Conservation (phyloP, 495 filamentous ascomycete genomes). For the Lepidopterella palustris region DNA sequence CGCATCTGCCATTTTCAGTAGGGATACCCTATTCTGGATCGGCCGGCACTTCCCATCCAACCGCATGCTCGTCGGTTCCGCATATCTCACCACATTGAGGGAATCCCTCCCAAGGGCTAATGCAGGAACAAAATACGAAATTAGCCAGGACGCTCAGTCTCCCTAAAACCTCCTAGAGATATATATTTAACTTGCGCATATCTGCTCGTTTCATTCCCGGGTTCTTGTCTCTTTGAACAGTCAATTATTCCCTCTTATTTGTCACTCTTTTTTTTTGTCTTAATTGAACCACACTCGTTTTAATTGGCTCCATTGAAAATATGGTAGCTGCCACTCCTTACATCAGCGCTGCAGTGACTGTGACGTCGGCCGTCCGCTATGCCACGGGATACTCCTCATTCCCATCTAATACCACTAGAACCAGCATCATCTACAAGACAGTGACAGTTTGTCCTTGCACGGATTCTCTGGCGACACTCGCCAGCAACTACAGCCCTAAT, state of each 20-base stretch:
- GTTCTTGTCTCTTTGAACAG: not conserved
- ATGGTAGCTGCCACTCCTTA: conserved; percentile 28
- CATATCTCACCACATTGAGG: no score
- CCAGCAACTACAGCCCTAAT: conserved; percentile 6
- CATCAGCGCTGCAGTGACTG: conserved; percentile 8
- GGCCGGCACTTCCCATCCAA: no score
- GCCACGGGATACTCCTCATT: not conserved
- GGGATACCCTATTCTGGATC: no score
- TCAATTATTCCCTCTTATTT: not conserved
- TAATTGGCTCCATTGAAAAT: not conserved
- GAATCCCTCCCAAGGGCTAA: no score
- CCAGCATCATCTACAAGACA: not conserved
- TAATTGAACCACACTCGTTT: conserved; percentile 1
- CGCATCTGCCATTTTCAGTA: no score
- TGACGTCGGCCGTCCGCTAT: conserved; percentile 10
- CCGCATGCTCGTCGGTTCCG: no score
- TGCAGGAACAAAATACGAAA: no score
- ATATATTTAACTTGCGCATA: not conserved
- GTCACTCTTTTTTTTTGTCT: not conserved
- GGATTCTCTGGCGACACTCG: not conserved
- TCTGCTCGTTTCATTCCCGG: not conserved
- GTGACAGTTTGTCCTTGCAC: conserved; percentile 10
- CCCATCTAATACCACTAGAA: not conserved
- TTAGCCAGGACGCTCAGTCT: no score
- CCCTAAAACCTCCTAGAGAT: no score